These are phyloP conservation scores for Dactylellina parvicollis DNA, from an alignment of 2,329 filamentous ascomycete species.

Conservation along the genomic window DNA sequence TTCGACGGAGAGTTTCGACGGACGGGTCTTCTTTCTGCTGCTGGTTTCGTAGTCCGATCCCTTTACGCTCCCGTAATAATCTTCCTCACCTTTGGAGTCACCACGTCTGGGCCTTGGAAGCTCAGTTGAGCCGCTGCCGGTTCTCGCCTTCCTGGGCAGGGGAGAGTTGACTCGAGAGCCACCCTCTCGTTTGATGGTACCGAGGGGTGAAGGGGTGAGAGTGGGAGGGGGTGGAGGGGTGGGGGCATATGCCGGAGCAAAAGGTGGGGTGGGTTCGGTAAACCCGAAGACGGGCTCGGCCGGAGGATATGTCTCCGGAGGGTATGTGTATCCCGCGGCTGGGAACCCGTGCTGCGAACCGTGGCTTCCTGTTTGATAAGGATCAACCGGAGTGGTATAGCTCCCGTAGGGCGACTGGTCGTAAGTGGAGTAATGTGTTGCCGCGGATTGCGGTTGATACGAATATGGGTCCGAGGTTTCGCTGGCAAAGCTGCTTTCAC, in stretches of 20 bases:
- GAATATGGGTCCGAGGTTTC: slow-evolving; percentile 47
- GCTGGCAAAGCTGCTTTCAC: slow-evolving; percentile 44
- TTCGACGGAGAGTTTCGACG: slow-evolving; percentile 38
- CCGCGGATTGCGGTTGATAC: slow-evolving; percentile 49
- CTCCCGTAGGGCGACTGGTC: slow-evolving; percentile 50
- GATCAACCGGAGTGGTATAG: slow-evolving; percentile 42
- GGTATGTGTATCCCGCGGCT: slow-evolving; percentile 33
- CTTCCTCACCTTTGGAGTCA: slow-evolving; percentile 46
- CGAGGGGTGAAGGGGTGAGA: slow-evolving; percentile 46
- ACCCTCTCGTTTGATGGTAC: slow-evolving; percentile 31
- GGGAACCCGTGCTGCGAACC: slow-evolving; percentile 52
- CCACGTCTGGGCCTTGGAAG: slow-evolving; percentile 41
- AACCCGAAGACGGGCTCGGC: slow-evolving; percentile 34
- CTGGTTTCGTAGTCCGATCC: slow-evolving; percentile 48
- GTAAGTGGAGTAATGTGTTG: slow-evolving; percentile 45
- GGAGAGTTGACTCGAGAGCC: slow-evolving; percentile 44
- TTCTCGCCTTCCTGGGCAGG: slow-evolving; percentile 32
- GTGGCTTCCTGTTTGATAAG: slow-evolving; percentile 49
- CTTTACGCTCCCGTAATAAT: slow-evolving; percentile 49
- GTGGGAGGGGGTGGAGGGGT: slow-evolving; percentile 50
- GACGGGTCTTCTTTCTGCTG: slow-evolving; percentile 32
- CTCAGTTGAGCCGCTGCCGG: slow-evolving; percentile 40
- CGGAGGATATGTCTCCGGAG: slow-evolving; percentile 34
- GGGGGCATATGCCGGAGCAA: slow-evolving; percentile 45
- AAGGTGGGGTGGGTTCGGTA: slow-evolving; percentile 24